Conservation (phyloP, 1,284 basidiomycete species). For the Ceratobasidium sp. region DNA sequence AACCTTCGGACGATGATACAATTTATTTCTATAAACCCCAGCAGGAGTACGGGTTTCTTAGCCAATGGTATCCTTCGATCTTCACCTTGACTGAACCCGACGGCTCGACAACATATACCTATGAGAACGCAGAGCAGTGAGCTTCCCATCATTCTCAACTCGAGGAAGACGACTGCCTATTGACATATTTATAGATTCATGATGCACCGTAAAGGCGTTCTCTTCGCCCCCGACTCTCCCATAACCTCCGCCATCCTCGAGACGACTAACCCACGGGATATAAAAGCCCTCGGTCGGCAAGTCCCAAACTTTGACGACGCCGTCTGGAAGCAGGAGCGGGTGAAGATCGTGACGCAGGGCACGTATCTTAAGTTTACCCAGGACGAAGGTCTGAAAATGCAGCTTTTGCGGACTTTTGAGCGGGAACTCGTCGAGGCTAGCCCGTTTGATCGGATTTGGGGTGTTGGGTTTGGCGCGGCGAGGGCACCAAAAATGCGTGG, state of each 20-base stretch:
- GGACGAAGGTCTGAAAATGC: slow-evolving; percentile 65
- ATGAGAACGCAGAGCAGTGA: slow-evolving; percentile 65
- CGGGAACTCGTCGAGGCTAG: slow-evolving; percentile 69
- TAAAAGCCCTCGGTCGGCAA: slow-evolving; percentile 67
- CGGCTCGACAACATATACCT: slow-evolving; percentile 53
- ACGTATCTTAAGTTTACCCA: slow-evolving; percentile 75
- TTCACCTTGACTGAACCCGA: slow-evolving; percentile 56
- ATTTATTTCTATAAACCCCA: slow-evolving; percentile 43
- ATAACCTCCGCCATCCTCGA: slow-evolving; percentile 62
- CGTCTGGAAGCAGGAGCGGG: slow-evolving; percentile 63
- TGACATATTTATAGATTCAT: slow-evolving; percentile 60
- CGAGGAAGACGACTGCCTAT: slow-evolving; percentile 51
- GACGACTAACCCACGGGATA: slow-evolving; percentile 58
- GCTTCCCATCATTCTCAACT: neutral
- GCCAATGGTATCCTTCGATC: slow-evolving; percentile 67
- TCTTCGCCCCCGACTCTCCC: slow-evolving; percentile 63
- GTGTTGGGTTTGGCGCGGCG: slow-evolving; percentile 67
- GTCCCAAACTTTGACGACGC: slow-evolving; percentile 65
- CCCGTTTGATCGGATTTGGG: slow-evolving; percentile 71
- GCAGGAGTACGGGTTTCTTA: slow-evolving; percentile 63
- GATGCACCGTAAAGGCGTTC: slow-evolving; percentile 72
- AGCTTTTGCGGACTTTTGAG: slow-evolving; percentile 64
- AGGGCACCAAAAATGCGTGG: slow-evolving; percentile 60
- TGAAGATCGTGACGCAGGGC: slow-evolving; percentile 67
- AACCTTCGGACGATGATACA: neutral